Evolutionary conservation across 805 yeast genomes (phyloP).

Genomic region (Yamadazyma kitorensis): DNA sequence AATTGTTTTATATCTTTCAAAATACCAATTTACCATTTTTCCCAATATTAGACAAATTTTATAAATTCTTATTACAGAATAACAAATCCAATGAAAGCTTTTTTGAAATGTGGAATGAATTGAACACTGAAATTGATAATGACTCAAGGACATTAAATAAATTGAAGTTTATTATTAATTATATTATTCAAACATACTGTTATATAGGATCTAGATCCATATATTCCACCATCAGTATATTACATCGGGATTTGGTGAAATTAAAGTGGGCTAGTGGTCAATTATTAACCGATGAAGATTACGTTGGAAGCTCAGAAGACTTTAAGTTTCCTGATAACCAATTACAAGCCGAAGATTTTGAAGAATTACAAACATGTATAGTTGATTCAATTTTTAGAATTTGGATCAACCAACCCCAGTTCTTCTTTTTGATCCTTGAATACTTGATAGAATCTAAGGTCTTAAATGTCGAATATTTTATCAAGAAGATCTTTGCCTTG

Average conservation of each 20-base stretch:
- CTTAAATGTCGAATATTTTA: constrained; percentile 26
- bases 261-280: constrained; percentile 36
- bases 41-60: constrained; percentile 35
- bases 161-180: constrained; percentile 47
- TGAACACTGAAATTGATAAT: constrained; percentile 16
- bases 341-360: too few species aligned
- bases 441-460: constrained; percentile 39
- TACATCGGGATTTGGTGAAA: constrained; percentile 39
- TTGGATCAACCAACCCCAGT: constrained; percentile 47
- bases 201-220: constrained; percentile 86
- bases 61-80: constrained; percentile 39
- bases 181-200: constrained; percentile 69
- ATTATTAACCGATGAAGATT: constrained; percentile 26
- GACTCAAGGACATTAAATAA: constrained; percentile 22
- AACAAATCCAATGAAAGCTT: constrained; percentile 39
- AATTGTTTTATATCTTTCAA: constrained; percentile 31
- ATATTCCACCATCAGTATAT: constrained; percentile 44
- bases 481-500: constrained; percentile 24
- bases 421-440: constrained; percentile 40
- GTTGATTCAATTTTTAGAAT: constrained; percentile 39
- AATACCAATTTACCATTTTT: constrained; percentile 36
- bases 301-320: constrained; percentile 24
- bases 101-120: constrained; percentile 29
- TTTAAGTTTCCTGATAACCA: constrained; percentile 28
- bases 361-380: constrained; percentile 30